Evolutionary conservation across 2,329 filamentous ascomycete species (phyloP).

Genomic region (Fusarium buharicum): DNA sequence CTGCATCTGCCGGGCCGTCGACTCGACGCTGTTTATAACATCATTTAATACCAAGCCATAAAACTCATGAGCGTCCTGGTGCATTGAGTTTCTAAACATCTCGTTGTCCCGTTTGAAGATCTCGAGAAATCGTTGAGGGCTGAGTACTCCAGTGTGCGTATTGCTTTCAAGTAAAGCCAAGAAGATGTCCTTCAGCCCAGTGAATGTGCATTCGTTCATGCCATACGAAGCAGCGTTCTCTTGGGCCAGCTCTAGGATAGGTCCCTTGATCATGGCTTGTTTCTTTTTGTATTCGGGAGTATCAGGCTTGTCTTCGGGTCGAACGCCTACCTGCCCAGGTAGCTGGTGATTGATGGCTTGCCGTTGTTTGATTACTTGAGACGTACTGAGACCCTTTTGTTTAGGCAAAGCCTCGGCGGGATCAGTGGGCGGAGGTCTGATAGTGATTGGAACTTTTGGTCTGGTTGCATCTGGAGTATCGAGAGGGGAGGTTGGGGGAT

Average conservation of each 20-base stretch:
- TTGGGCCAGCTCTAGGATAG: conserved; percentile 84
- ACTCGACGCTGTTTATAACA: conserved; percentile 92
- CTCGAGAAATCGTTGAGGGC: conserved; percentile 91
- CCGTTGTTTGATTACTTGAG: conserved; percentile 67
- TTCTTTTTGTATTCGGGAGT: conserved; percentile 99
- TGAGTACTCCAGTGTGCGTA: conserved; percentile 87
- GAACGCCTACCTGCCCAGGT: conserved; percentile 63
- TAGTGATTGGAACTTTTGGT: conserved; percentile 68
- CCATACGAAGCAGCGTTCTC: conserved; percentile 84
- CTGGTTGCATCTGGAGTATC: conserved; percentile 72
- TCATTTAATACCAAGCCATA: conserved; percentile 95
- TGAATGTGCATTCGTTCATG: conserved; percentile 96
- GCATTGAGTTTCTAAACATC: conserved; percentile 96
- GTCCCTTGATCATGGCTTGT: conserved; percentile 86
- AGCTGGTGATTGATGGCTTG: conserved; percentile 65
- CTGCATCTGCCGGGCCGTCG: conserved; percentile 75
- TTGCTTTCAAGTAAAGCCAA: conserved; percentile 84
- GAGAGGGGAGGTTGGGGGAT: conserved; percentile 77
- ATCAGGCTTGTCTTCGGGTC: conserved; percentile 92
- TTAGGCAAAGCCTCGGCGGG: conserved; percentile 53
- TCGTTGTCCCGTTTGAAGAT: conserved; percentile 95
- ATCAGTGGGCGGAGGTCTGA: conserved; percentile 65
- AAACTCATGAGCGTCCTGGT: conserved; percentile 98
- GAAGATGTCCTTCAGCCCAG: conserved; percentile 95
- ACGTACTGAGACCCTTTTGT: conserved; percentile 63